Evolutionary conservation across 1,139 yeast species (phyloP), one percentile per base, ranked within the genome.

Genomic region (Candida sojae): DNA sequence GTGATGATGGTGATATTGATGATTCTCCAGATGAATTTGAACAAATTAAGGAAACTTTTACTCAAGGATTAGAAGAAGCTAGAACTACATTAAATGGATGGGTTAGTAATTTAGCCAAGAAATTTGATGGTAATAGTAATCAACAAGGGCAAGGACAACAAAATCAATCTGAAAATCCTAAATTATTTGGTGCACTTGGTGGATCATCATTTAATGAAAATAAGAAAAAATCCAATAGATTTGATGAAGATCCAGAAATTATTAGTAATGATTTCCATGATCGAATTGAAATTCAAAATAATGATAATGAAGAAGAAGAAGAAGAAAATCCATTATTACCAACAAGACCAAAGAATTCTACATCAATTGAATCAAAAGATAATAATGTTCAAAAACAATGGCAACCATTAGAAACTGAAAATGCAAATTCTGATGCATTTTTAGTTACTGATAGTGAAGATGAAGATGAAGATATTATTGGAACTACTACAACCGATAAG

Each of bases 1-100:
- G 17, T 13, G 70, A 69, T 25, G 65, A 62, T 4, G 65, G 61
- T 4, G 77, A 70, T 4, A 80, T 71, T 13, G 80, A 77, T 12
- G 88, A 84, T 46, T 68, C 82, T 30, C 83, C 88, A 44, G 85
- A 84, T 44, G 83, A 79, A 51, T 76, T 86, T 59, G 85, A 85
- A 35, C 90, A 84, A 58, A 71, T 89, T 56, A 84, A 81, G 59
- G 89, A 87, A 48, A 82, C 84, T 45, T 78, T 90, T 51, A 75
- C 82, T 46, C 86, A 86, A 61, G 95, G 96, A 29, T 76, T 91
- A 46, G 92, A 86, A 60, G 97, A 91, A 59, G 93, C 98, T 1
- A 82, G 86, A 51, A 77, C 82, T 42, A 87, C 88, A 46, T 82
- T 93, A 50, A 85, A 88, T 55, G 81, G 84, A 26, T 91, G 97